Evolutionary conservation across 805 yeast species (phyloP).

Genomic region (Saccharomyces eubayanus): DNA sequence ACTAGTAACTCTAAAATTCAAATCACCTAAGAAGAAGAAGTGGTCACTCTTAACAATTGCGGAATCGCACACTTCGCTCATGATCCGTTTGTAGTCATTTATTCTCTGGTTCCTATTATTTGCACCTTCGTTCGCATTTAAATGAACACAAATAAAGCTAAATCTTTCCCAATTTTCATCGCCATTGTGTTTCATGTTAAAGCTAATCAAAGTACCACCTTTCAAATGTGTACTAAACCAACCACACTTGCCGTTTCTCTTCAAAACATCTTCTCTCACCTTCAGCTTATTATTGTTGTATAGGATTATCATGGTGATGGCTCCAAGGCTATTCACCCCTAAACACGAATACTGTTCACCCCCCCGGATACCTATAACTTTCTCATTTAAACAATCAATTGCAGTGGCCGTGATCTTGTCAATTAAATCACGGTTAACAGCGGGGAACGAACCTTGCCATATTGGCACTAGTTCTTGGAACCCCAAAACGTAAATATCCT

Average conservation of each 20-base stretch:
- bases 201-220: conserved; percentile 61
- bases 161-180: conserved; percentile 29
- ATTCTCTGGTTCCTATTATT: conserved; percentile 42
- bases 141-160: conserved; percentile 63
- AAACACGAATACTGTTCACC: not conserved
- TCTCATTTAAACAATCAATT: not conserved
- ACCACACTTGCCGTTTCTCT: conserved; percentile 43
- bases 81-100: conserved; percentile 40
- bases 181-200: conserved; percentile 23
- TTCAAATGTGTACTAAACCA: conserved; percentile 54
- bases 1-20: conserved; percentile 60
- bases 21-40: conserved; percentile 72
- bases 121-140: conserved; percentile 71
- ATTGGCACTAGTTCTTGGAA: conserved; percentile 57
- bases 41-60: conserved; percentile 49
- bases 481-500: conserved; percentile 48
- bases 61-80: conserved; percentile 42
- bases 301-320: not conserved
- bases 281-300: not conserved
- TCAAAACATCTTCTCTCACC: not conserved
- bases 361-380: not conserved
- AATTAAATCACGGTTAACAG: not conserved
- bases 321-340: not conserved
- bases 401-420: not conserved
- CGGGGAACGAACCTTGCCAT: conserved; percentile 43